Evolutionary conservation across 306 rosid genomes (phyloP).

Genomic region (Casuarina cunninghamiana): DNA sequence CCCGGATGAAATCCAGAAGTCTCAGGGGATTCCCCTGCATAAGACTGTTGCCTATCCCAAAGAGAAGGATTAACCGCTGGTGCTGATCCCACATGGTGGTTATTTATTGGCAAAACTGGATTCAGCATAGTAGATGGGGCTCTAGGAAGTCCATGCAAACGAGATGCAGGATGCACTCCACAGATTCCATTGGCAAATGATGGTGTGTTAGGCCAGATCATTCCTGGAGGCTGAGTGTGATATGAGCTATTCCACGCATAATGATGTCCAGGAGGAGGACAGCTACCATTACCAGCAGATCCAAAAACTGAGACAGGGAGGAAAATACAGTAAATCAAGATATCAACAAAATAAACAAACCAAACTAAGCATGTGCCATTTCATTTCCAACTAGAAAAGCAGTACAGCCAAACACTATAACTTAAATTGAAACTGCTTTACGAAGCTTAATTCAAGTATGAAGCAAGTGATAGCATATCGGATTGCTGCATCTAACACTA

Average conservation of each 20-base stretch:
- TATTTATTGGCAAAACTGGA: slow-evolving; percentile 47
- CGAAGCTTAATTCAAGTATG: background rate
- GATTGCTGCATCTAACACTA: background rate
- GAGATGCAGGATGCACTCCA: slow-evolving; percentile 49
- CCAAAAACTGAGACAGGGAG: slow-evolving; percentile 38
- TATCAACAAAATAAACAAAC: slow-evolving; percentile 14
- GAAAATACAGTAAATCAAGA: background rate
- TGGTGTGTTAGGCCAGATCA: slow-evolving; percentile 72
- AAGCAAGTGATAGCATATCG: background rate
- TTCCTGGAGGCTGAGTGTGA: slow-evolving; percentile 60
- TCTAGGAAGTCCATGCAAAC: slow-evolving; percentile 59
- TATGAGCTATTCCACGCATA: slow-evolving; percentile 60
- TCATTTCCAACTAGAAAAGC: background rate
- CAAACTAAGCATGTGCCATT: background rate
- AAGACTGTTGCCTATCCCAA: slow-evolving; percentile 70
- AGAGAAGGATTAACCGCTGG: slow-evolving; percentile 70
- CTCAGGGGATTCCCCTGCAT: slow-evolving; percentile 66
- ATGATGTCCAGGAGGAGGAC: slow-evolving; percentile 58
- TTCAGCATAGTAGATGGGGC: slow-evolving; percentile 58
- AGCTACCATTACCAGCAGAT: slow-evolving; percentile 56
- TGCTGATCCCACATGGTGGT: slow-evolving; percentile 80
- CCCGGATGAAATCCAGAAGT: slow-evolving; percentile 60
- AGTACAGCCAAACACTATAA: background rate
- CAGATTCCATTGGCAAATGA: slow-evolving; percentile 60
- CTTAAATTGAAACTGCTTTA: background rate